Percentiles rank a stretch among this genome's conserved stretches.
Conservation (phyloP, 495 filamentous ascomycete species). For the Neurospora tetrasperma region DNA sequence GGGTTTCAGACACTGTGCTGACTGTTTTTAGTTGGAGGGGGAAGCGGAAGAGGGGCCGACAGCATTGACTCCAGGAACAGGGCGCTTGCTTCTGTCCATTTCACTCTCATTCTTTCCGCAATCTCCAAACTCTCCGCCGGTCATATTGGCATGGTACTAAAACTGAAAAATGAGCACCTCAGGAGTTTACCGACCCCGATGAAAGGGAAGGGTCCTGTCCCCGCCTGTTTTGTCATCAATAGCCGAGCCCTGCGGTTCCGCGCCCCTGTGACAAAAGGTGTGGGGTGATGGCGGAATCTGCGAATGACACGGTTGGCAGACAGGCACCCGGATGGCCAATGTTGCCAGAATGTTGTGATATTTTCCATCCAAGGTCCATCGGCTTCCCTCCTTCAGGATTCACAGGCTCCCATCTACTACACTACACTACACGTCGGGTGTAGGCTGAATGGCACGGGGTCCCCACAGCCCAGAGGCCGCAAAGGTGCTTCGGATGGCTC, state of each 20-base stretch:
- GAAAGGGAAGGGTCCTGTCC: neutral
- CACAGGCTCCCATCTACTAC: neutral
- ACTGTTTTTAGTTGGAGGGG: neutral
- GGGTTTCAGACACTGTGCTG: neutral
- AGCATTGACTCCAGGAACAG: neutral
- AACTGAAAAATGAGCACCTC: neutral
- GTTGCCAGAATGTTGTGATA: conserved; percentile 28
- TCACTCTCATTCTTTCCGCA: neutral
- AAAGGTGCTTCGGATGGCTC: neutral
- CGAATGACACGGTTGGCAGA: neutral
- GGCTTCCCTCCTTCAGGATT: neutral
- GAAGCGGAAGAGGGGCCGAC: neutral
- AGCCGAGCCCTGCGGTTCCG: neutral
- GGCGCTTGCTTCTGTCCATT: neutral
- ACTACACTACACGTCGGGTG: neutral
- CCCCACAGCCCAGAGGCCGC: neutral
- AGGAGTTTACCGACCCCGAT: neutral
- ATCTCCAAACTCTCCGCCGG: neutral
- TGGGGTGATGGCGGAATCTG: conserved; percentile 14
- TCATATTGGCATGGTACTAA: neutral
- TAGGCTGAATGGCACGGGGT: neutral
- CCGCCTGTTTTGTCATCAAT: neutral
- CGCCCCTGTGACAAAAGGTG: conserved; percentile 11
- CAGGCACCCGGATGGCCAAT: conserved; percentile 3
- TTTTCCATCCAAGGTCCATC: conserved; percentile 6